Evolutionary conservation across 1,139 yeast genomes (phyloP).

Genomic region (Kazachstania sp.): DNA sequence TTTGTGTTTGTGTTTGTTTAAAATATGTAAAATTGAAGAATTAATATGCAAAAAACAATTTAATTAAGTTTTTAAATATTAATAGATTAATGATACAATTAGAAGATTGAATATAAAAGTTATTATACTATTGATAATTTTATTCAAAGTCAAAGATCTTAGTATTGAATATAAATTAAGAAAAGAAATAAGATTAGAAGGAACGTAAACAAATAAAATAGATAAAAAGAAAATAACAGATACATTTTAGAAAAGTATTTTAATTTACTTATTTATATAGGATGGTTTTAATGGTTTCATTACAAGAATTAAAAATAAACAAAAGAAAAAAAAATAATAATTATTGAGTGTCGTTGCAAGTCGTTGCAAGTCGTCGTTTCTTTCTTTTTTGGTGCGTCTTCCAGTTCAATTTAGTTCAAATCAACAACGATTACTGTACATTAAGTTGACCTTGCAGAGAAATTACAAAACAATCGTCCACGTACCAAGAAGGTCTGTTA

Average conservation of each 20-base stretch:
- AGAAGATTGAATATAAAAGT: not conserved
- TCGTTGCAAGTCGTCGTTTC: too few relatives aligned
- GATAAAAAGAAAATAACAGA: not conserved
- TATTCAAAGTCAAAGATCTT: conserved; percentile 9
- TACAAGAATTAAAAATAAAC: too few relatives aligned
- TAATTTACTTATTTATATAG: too few relatives aligned
- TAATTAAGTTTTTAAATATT: not conserved
- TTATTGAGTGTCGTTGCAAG: too few relatives aligned
- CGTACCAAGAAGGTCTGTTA: too few relatives aligned
- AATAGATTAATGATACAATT: not conserved
- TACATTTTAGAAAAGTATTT: too few relatives aligned
- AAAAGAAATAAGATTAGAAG: not conserved
- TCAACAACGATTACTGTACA: too few relatives aligned
- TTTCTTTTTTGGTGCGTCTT: too few relatives aligned
- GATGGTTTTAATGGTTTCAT: too few relatives aligned
- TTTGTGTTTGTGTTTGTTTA: not conserved
- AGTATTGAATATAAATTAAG: not conserved
- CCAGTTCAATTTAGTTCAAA: too few relatives aligned
- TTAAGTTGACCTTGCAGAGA: too few relatives aligned
- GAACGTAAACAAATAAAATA: not conserved
- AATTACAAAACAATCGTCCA: too few relatives aligned
- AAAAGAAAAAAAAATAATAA: not conserved
- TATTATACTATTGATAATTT: not conserved
- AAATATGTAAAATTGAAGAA: not conserved
- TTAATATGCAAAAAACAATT: conserved; percentile 12